Base-by-base conservation (phyloP, 2,329 filamentous ascomycete species). In the Drechslerella stenobrocha region DNA sequence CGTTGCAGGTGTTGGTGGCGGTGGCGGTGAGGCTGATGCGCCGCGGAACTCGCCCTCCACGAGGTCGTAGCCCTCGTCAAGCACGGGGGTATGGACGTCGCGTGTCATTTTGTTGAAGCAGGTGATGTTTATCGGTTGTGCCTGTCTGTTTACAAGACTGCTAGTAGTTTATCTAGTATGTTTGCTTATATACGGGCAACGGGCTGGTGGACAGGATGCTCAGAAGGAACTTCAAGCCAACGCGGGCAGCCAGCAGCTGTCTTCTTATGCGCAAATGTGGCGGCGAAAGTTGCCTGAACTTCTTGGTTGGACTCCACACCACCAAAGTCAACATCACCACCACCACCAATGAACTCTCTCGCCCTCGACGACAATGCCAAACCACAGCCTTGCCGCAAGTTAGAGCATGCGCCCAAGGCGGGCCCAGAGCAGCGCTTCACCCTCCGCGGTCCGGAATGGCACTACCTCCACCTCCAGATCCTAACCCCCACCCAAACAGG, bases 381-480 rank as follows among this genome's bases (percentile, higher is more conserved):
- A 53, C n/a, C n/a, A n/a, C n/a, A n/a, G n/a, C n/a, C n/a, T n/a
- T n/a, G 26, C 24, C 40, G 13, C 42, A 52, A 15, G 2, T 26
- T 0, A 45, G 22, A 23, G 32, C 37, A n/a, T 13, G 44, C 56
- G 45, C 61, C 45, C 34, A 9, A 47, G 22, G 37, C 53, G 32
- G 47, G 30, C 9, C 47, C 34, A 47, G 51, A 51, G 51, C 45
- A 71, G 45, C 67, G 70, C 23, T 72, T 71, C 44, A 71, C 70
- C 2, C 45, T 73, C 28, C 71, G 72, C 13, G 67, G 61, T 3
- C 71, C 71, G 8, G 72, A 73, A 34, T 73, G 71, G 71, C 60
- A 71, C 8, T 71, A 73, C 59, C 60, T 69, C 18, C 64, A 57
- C 48, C 70, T 73, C 5, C 56, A 71, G 45, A 73, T 73, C 71